Evolutionary conservation across 805 yeast species (phyloP), one percentile per base, ranked within the genome.

Genomic region (Sugiyamaella qingdaonensis): DNA sequence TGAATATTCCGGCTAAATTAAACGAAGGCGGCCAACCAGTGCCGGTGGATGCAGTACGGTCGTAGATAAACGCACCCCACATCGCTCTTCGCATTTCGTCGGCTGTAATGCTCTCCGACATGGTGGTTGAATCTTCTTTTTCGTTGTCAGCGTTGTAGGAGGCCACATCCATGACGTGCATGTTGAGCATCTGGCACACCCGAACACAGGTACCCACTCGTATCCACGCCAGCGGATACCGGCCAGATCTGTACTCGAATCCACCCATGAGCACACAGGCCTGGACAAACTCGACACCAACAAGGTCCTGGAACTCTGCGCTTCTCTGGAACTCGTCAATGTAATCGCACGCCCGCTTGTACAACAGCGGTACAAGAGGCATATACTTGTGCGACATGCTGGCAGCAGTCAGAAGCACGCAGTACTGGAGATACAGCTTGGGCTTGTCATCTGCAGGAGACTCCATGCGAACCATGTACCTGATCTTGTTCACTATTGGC

Each of bases 401-500:
- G 1, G 71, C 66, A 1, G 63, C 68, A n/a, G 46, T 52, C 14
- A 65, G 56, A 60, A 67, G 55, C 4, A 68, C 53, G 10, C 68
- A 63, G 49, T 67, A 68, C 41, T 64, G 64, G 34, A 66, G 58
- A 50, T 48, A 58, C 13, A 61, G 57, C 35, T 54, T 58, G 4
- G 64, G 64, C 27, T 51, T 55, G 16, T 37, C 43, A 2, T 16
- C 21, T 9, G 21, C 54, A 4, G 50, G 48, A n/a, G 46, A 37
- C 16, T 27, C 19, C 53, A 55, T 34, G 19, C 47, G 24, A 19
- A 54, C n/a, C 46, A 56, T 14, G 48, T 59, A 65, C 29, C 63
- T 59, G 31, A 41, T 32, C 21, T 53, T 51, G 53, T 81, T 81
- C n/a, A 82, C 61, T 53, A 72, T 16, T 2, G 53, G 53, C 13